Base-by-base conservation (phyloP, 305 asterid genomes). In the Salvia sclarea region DNA sequence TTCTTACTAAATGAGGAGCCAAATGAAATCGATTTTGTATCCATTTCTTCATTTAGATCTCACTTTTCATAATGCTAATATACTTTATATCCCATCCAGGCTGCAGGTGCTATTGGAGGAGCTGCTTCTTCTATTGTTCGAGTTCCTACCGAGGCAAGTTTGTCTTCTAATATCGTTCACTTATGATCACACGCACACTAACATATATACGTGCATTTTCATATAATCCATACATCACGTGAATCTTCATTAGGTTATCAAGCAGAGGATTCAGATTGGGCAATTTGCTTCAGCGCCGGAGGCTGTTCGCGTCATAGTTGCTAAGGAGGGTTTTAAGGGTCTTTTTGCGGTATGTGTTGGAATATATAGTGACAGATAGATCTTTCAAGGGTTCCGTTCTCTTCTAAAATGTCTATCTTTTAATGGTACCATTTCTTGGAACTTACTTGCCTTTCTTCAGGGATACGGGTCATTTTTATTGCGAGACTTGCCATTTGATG, bases 291-390 rank as follows among this genome's bases (percentile, higher is more conserved):
- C 96, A 37, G 86, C 93, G 49, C 89, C 95, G 33, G 85, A 82
- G 67, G 95, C 95, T 35, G 83, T 87, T 61, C 84, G 85, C 9
- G 75, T 82, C 49, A 85, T 90, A 60, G 84, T 85, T 80, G 75
- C 95, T n/a, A 85, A 77, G 62, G 93, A 90, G 80, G 95, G 96
- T 24, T 82, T 84, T 66, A 81, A 72, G 82, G 96, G 96, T 62
- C 93, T 88, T 50, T 88, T 80, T 74, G 90, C 90, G 75, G 95
- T 88, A 79, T 68, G 80, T 65, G n/a, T n/a, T 49, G 20, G 20
- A 37, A 14, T 16, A 17, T 17, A 30, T 5, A 31, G 47, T 48
- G 53, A 17, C 25, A 20, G 0, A 30, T 28, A 20, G 31, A 18
- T 7, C n/a, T n/a, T n/a, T n/a, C 38, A 30, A 68, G 8, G 5